Conservation (phyloP, 257 asterid genomes). For the Voacanga thouarsii region DNA sequence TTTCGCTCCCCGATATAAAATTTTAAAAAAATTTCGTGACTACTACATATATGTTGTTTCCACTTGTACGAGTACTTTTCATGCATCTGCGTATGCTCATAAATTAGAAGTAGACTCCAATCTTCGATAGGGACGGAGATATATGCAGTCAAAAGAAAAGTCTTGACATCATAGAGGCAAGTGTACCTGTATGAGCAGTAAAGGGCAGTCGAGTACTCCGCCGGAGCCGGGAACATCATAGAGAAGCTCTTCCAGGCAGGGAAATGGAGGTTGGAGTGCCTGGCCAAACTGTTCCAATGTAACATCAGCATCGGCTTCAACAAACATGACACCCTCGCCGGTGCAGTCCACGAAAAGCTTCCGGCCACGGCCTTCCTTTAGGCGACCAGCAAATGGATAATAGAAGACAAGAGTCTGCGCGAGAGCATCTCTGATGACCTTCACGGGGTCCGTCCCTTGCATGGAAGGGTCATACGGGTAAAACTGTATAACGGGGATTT, state of each 20-base stretch:
- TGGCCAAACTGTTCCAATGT: slow-evolving; percentile 52
- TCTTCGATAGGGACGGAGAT: no score
- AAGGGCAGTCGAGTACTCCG: slow-evolving; percentile 37
- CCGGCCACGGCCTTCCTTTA: slow-evolving; percentile 44
- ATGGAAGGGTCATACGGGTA: slow-evolving; percentile 21
- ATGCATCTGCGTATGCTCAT: neutral
- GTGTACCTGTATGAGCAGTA: slow-evolving; percentile 61
- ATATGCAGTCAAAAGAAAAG: no score
- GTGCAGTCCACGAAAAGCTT: slow-evolving; percentile 20
- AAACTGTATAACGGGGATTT: no score
- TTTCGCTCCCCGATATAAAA: no score
- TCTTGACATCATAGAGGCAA: no score
- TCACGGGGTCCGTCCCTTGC: slow-evolving; percentile 42
- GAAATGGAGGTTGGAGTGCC: slow-evolving; percentile 58
- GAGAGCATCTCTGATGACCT: slow-evolving; percentile 47
- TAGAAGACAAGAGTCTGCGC: slow-evolving; percentile 53
- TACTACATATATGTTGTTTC: no score
- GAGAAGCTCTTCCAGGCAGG: slow-evolving; percentile 18
- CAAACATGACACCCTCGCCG: slow-evolving; percentile 62
- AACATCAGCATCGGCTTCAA: slow-evolving; percentile 62
- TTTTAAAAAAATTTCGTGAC: no score
- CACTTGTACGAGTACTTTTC: no score
- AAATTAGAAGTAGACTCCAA: no score
- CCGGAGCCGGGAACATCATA: neutral
- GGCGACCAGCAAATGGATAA: slow-evolving; percentile 75